phyloP scores from a whole-genome alignment of 345 rosid genomes.

The Syzygium jambos region DNA sequence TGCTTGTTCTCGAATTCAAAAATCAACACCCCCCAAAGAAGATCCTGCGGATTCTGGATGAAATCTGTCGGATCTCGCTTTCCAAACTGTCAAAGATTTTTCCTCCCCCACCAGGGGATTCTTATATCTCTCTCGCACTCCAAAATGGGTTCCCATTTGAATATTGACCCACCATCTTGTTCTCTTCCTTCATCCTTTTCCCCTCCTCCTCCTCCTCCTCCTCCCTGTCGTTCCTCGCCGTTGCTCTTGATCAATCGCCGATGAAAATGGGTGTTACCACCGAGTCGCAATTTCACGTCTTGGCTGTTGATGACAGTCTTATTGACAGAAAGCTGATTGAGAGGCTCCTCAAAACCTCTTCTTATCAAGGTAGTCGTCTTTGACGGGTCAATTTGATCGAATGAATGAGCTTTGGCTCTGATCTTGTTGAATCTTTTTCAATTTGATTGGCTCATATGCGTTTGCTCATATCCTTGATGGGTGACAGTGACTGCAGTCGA shows the following conservation, averaged over 20 bases:
- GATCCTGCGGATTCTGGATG: conserved; percentile 43
- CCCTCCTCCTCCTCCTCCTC: neutral
- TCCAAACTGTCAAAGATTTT: conserved; percentile 52
- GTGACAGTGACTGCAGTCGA: conserved; percentile 80
- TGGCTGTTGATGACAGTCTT: conserved; percentile 87
- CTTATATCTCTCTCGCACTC: neutral
- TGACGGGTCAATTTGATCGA: neutral
- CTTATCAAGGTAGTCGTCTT: conserved; percentile 57
- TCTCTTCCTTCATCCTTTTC: neutral
- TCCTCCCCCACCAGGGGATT: conserved; percentile 10
- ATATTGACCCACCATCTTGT: conserved; percentile 4
- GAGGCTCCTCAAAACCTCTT: conserved; percentile 77
- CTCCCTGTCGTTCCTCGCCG: neutral
- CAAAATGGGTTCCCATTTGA: conserved; percentile 16
- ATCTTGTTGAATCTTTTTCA: neutral
- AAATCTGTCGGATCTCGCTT: conserved; percentile 56
- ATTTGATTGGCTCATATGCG: neutral
- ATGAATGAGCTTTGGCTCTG: neutral
- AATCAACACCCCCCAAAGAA: conserved; percentile 26
- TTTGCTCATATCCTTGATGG: neutral
- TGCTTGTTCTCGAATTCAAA: conserved; percentile 48
- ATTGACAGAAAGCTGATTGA: conserved; percentile 81
- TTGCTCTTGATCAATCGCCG: neutral
- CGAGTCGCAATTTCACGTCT: conserved; percentile 71
- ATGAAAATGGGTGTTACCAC: conserved; percentile 23